Base-by-base conservation (phyloP, 768 basidiomycete species). In the Obba rivulosa region DNA sequence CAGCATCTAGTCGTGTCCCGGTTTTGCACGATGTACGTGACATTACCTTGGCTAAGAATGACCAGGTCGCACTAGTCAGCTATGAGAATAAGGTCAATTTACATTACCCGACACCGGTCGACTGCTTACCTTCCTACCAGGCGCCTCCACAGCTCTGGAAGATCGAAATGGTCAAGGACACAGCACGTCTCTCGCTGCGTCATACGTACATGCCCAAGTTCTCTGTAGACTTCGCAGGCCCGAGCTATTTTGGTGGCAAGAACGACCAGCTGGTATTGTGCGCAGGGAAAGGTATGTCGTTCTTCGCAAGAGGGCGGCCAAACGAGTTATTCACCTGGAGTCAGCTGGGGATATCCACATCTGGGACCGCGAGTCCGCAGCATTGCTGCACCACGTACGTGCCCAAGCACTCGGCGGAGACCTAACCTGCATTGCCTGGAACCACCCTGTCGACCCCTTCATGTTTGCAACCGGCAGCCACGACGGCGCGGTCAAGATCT, bases 271-370 rank as follows among this genome's bases (percentile, higher is more conserved):
- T 90, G 38, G 81, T 92, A 10, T 69, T 91, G 4, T 86, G 87
- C 57, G 83, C 84, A 35, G 81, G 83, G 5, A 89, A 91, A 78
- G 74, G 87, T 80, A 42, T 34, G 65, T 57, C 16, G 20, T 21
- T 9, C 17, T 18, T n/a, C 21, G n/a, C n/a, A n/a, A n/a, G n/a
- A n/a, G n/a, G n/a, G n/a, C n/a, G n/a, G n/a, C n/a, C n/a, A n/a
- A n/a, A n/a, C n/a, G n/a, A n/a, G n/a, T n/a, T n/a, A n/a, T n/a
- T n/a, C n/a, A n/a, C n/a, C n/a, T n/a, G n/a, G n/a, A n/a, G n/a
- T n/a, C 51, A 89, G 88, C 78, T 51, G 89, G 89, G 3, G 85
- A 89, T 57, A 82, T 92, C 13, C 83, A 87, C 59, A 86, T 91
- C 11, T 92, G 89, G 89, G 89, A 92, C 58, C 79, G 81, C 50